phyloP scores from a whole-genome alignment of 768 basidiomycete species.

The Suillus decipiens region DNA sequence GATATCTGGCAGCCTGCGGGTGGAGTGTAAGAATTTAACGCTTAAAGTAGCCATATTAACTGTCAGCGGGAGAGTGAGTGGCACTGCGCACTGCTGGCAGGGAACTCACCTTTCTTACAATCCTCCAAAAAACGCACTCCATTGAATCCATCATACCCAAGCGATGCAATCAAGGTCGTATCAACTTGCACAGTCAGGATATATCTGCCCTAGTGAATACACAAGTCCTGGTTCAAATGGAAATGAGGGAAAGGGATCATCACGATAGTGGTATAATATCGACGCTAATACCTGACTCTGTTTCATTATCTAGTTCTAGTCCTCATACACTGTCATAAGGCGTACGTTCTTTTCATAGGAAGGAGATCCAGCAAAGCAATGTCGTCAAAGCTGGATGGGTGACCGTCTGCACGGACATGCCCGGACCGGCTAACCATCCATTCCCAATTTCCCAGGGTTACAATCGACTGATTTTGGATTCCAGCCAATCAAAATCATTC shows the following conservation, averaged over 20 bases:
- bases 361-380: no score
- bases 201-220: background rate
- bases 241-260: background rate
- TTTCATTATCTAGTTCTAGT: no score
- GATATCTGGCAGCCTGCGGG: background rate
- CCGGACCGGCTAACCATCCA: background rate
- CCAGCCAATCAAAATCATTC: conserved; percentile 1
- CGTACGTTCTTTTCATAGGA: no score
- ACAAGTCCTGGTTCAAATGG: background rate
- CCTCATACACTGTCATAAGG: no score
- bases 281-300: no score
- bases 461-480: conserved; percentile 1
- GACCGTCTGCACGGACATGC: no score
- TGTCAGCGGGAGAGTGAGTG: background rate
- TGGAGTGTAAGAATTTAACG: background rate
- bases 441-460: conserved; percentile 2
- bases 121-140: background rate
- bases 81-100: background rate
- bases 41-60: background rate
- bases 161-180: background rate
- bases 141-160: background rate
- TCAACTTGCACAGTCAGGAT: background rate
- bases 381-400: no score
- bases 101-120: background rate
- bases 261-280: no score